Base-by-base conservation (phyloP, 345 rosid species). In the Kandelia obovata region DNA sequence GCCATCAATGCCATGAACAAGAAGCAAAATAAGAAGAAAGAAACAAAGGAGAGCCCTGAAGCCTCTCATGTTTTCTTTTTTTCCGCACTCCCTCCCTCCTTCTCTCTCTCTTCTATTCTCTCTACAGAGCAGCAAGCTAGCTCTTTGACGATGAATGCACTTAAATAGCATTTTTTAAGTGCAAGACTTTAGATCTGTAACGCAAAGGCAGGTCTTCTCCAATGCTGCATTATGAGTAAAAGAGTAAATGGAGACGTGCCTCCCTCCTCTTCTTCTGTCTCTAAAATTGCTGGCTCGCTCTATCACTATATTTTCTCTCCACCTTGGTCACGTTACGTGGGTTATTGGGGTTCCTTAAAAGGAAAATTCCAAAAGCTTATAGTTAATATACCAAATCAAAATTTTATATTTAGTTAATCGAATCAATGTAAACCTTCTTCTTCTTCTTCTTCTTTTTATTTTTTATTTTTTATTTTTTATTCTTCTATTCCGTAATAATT, bases 1-100 rank as follows among this genome's bases (percentile, higher is more conserved):
- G 10, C 89, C 91, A 79, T 76, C 62, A n/a, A 85, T 84, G 51
- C 82, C 83, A 75, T 76, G 74, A 59, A 77, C 83, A 49, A 85
- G 72, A 68, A 84, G 39, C 70, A 85, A 71, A 49, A 77, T 72
- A 71, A 83, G 72, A 77, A 80, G 61, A 61, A 83, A 4, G 75
- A 84, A 69, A 53, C 52, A 67, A 35, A 55, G 28, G 35, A 73
- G 64, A 31, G 72, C 71, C 58, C 73, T 76, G 85, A 59, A 74
- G 4, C 71, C 81, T 76, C 78, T 70, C 93, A 85, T 62, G 5
- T 73, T 74, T 65, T 21, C 7, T 60, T 32, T 51, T 3, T 31
- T 5, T 39, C 16, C 56, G 70, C 61, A 72, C 34, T n/a, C 60
- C n/a, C 47, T 5, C 53, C 26, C 57, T 15, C 49, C 17, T 4